phyloP scores from a whole-genome alignment of 2,329 filamentous ascomycete genomes.

The Paramyrothecium sp. region DNA sequence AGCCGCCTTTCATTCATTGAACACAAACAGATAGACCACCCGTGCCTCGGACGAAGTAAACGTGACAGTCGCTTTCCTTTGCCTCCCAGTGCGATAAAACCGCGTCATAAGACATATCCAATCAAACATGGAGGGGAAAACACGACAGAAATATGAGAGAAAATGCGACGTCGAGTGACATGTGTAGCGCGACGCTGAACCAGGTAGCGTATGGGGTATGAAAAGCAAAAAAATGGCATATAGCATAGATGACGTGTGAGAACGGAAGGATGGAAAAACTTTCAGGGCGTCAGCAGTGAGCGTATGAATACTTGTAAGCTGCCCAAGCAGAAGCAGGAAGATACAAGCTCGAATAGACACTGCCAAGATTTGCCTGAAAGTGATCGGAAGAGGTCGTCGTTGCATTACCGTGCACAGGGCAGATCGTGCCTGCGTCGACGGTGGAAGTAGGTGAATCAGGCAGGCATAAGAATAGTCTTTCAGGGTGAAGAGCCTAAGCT shows the following conservation, averaged over 20 bases:
- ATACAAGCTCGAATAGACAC: neutral
- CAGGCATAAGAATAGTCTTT: neutral
- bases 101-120: neutral
- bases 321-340: neutral
- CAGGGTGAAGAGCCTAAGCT: constrained; percentile 32
- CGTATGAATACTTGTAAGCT: no score
- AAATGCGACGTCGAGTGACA: neutral
- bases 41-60: neutral
- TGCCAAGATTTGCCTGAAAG: no score
- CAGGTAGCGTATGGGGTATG: neutral
- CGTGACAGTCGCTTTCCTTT: neutral
- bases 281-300: neutral
- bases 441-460: neutral
- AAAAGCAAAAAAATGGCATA: neutral
- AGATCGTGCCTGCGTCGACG: neutral
- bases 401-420: neutral
- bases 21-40: neutral
- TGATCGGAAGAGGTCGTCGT: neutral
- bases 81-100: neutral
- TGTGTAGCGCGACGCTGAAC: neutral
- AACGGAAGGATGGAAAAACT: neutral
- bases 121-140: neutral
- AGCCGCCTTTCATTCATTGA: neutral
- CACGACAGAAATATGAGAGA: neutral
- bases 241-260: neutral